These are phyloP conservation scores for Ceratocystis huliohia DNA, from an alignment of 2,329 filamentous ascomycete genomes.

Conservation along the genomic window DNA sequence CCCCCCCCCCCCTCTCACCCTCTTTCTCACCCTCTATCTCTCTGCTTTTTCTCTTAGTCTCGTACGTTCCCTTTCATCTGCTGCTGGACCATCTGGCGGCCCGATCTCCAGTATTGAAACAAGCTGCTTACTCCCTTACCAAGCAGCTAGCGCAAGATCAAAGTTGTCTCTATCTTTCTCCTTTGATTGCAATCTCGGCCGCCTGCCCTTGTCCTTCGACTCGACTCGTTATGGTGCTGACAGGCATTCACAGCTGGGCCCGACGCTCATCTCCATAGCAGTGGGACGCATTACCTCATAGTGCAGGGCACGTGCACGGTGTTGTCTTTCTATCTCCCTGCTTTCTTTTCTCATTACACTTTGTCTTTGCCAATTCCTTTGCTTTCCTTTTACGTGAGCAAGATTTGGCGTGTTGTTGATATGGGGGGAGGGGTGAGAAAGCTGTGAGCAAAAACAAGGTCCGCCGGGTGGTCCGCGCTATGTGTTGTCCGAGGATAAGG, in stretches of 20 bases:
- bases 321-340: background rate
- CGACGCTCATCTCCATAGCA: conserved; percentile 2
- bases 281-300: conserved; percentile 10
- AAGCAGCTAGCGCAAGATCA: background rate
- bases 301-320: background rate
- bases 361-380: background rate
- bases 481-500: conserved; percentile 4
- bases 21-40: background rate
- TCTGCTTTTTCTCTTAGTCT: background rate
- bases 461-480: background rate
- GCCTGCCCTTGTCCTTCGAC: background rate
- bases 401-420: background rate
- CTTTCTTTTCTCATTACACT: background rate
- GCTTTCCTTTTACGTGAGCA: background rate
- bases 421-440: background rate
- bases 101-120: background rate
- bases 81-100: background rate
- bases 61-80: background rate
- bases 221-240: too few relatives aligned
- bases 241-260: background rate
- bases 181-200: background rate
- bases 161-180: background rate
- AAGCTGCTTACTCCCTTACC: background rate
- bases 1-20: too few relatives aligned
- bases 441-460: background rate